These are phyloP conservation scores for Botryotinia calthae DNA, from an alignment of 2,329 filamentous ascomycete genomes.

Conservation along the genomic window DNA sequence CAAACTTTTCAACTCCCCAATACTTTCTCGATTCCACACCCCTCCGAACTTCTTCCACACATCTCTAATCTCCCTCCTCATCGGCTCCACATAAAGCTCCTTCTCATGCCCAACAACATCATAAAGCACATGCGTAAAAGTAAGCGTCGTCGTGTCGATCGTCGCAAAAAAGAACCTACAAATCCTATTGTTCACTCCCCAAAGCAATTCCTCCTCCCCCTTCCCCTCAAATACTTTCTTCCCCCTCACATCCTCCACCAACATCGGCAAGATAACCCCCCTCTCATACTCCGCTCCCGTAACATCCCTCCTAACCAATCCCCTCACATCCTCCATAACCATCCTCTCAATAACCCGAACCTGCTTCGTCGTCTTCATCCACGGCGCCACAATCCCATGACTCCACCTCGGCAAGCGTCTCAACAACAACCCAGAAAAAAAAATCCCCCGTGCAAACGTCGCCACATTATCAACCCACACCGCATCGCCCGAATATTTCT, in stretches of 20 bases:
- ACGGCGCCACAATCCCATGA: constrained; percentile 1
- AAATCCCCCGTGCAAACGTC: constrained; percentile 7
- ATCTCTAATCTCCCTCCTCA: constrained; percentile 12
- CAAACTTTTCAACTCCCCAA: constrained; percentile 6
- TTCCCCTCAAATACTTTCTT: neutral
- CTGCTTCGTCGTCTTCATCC: neutral
- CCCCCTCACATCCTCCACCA: constrained; percentile 6
- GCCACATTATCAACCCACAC: constrained; percentile 3
- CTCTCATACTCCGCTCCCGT: neutral
- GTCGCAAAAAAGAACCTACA: constrained; percentile 14
- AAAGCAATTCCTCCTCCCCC: neutral
- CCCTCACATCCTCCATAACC: neutral
- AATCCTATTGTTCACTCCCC: neutral
- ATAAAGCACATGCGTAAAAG: constrained; percentile 13
- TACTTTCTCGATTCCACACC: constrained; percentile 1
- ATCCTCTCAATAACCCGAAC: neutral
- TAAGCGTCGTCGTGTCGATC: constrained; percentile 14
- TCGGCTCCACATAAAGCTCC: neutral
- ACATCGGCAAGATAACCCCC: neutral
- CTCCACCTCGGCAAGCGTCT: constrained; percentile 1
- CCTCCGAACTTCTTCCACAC: neutral
- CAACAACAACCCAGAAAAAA: constrained; percentile 6
- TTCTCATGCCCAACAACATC: constrained; percentile 10
- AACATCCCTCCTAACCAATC: neutral
- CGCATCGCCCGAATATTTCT: constrained; percentile 1